Base-by-base conservation (phyloP, 352 stramenopile genomes). In the Pythium graminicola region DNA sequence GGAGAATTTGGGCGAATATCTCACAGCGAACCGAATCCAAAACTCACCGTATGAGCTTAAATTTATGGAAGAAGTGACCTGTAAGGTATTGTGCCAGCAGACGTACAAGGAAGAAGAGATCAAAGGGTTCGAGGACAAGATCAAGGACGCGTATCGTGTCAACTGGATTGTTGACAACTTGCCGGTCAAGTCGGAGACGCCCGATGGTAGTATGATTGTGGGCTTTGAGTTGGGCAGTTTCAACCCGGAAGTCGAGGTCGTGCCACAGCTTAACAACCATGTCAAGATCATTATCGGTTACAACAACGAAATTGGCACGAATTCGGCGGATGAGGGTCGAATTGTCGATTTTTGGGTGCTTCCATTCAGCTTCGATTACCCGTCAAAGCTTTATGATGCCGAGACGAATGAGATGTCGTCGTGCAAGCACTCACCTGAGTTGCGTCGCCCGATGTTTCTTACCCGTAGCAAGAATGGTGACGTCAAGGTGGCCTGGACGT, bases 121-220 rank as follows among this genome's bases (percentile, higher is more conserved):
- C 22, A 78, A 94, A 67, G 91, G 85, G 57, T 84, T 99, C 52
- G 86, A 97, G 22, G 71, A 84, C 31, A 95, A 94, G 52, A 97
- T 99, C 64, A 93, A 96, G 53, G 88, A 98, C 65, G 80, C 97
- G 57, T 99, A 99, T 73, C 92, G 96, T 50, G 85, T 98, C 62
- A 99, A 99, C 74, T 99, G 81, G 93, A 99, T 99, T 53, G 76
- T 99, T 9, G 97, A 99, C 81, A 99, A 99, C 72, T 78, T 99
- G 24, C 95, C 96, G 4, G 84, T 95, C 44, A 86, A 74, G 35
- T 85, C 83, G 40, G 64, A 88, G 57, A 82, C 72, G 27, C 26
- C 66, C 4, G 79, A 95, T 22, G 78, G 80, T 6, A 66, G 61
- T 20, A 70, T 89, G 48, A 76, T 75, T 16, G 78, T 95, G 6